These are phyloP conservation scores for Trametopsis cervina DNA, from an alignment of 768 basidiomycete species.

Conservation along the genomic window DNA sequence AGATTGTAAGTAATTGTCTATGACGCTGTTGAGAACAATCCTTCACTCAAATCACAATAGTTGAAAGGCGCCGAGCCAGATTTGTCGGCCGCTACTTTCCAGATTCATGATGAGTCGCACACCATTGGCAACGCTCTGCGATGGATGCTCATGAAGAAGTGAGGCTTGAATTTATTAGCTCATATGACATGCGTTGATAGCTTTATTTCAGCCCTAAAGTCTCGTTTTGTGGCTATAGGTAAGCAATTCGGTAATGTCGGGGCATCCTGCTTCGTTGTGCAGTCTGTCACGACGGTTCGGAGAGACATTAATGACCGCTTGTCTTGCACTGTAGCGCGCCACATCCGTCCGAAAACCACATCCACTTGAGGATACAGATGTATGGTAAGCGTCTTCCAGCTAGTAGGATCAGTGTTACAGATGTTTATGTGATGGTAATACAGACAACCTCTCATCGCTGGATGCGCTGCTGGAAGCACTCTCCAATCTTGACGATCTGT, in stretches of 20 bases:
- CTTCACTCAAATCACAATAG: too few relatives aligned
- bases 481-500: slow-evolving; percentile 70
- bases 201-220: slow-evolving; percentile 76
- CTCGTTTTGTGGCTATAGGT: slow-evolving; percentile 98
- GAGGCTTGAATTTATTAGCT: slow-evolving; percentile 21
- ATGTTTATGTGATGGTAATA: too few relatives aligned
- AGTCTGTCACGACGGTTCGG: too few relatives aligned
- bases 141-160: slow-evolving; percentile 99
- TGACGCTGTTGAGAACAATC: too few relatives aligned
- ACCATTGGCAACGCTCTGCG: slow-evolving; percentile 91
- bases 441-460: slow-evolving; percentile 85
- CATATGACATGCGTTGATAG: not conserved
- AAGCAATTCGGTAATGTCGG: too few relatives aligned
- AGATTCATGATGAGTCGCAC: slow-evolving; percentile 90
- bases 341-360: slow-evolving; percentile 95
- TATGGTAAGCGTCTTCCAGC: slow-evolving; percentile 82
- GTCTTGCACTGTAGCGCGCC: slow-evolving; percentile 76
- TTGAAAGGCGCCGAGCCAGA: slow-evolving; percentile 79
- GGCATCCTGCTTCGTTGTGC: too few relatives aligned
- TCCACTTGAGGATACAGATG: slow-evolving; percentile 99
- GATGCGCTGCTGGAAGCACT: slow-evolving; percentile 74
- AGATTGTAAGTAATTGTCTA: slow-evolving; percentile 18
- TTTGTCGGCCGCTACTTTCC: slow-evolving; percentile 85
- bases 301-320: too few relatives aligned
- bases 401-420: too few relatives aligned